These are phyloP conservation scores for Tricholoma matsutake DNA, from an alignment of 768 basidiomycete genomes.

Conservation along the genomic window DNA sequence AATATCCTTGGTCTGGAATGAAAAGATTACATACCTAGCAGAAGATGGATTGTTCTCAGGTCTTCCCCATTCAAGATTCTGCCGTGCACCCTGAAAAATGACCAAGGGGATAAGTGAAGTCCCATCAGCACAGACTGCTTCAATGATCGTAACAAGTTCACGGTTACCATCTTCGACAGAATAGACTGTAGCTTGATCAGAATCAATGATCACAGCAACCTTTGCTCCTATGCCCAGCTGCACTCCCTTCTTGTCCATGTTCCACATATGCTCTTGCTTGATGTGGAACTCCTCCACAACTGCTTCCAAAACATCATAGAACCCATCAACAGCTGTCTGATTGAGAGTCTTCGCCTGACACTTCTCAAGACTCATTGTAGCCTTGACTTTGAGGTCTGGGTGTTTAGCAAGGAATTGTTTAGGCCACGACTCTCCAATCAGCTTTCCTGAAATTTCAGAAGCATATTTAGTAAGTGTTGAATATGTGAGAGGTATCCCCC, in stretches of 20 bases:
- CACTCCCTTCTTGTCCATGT: slow-evolving; percentile 23
- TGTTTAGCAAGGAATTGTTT: slow-evolving; percentile 14
- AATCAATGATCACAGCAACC: slow-evolving; percentile 11
- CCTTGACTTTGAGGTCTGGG: slow-evolving; percentile 13
- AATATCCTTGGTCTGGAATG: too few species aligned
- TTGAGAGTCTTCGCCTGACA: background rate
- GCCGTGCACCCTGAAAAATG: slow-evolving; percentile 32
- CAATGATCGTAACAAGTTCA: slow-evolving; percentile 45
- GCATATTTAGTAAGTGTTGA: background rate
- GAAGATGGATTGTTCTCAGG: background rate
- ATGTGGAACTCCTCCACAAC: background rate
- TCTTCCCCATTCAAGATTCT: slow-evolving; percentile 4
- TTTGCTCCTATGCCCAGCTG: slow-evolving; percentile 22
- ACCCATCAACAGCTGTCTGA: too few species aligned
- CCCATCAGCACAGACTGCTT: slow-evolving; percentile 43
- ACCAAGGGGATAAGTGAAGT: slow-evolving; percentile 31
- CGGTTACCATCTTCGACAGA: slow-evolving; percentile 20
- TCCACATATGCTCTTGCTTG: background rate
- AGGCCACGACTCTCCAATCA: slow-evolving; percentile 15
- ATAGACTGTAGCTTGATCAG: slow-evolving; percentile 8
- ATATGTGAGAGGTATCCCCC: slow-evolving; percentile 15
- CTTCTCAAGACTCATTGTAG: background rate
- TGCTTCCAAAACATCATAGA: background rate
- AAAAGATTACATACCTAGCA: too few species aligned
- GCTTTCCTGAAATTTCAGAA: slow-evolving; percentile 11